Percentiles rank a stretch among this genome's conserved stretches.
Evolutionary conservation across 2,329 filamentous ascomycete species (phyloP).

Genomic region (Monosporascus sp.): DNA sequence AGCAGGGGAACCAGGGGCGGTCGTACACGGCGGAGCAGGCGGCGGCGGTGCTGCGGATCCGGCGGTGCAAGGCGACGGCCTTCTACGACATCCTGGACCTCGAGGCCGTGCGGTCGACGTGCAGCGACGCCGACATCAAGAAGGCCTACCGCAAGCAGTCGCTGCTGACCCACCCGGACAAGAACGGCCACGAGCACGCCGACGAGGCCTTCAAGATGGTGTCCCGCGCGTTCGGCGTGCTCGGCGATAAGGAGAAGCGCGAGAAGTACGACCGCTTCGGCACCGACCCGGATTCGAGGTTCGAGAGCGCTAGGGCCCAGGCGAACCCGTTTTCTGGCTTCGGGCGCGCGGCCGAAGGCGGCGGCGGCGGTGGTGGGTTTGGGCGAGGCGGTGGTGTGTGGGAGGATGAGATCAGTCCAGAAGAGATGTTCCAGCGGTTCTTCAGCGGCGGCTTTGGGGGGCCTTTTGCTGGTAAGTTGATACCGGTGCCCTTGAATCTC

Average conservation of each 20-base stretch:
- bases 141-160: constrained; percentile 96
- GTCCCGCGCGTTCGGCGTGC: constrained; percentile 82
- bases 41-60: constrained; percentile 82
- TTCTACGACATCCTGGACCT: constrained; percentile 94
- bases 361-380: constrained; percentile 27
- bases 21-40: constrained; percentile 87
- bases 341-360: constrained; percentile 33
- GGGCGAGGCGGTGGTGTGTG: constrained; percentile 60
- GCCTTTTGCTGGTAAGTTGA: constrained; percentile 53
- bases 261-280: constrained; percentile 83
- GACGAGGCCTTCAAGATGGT: constrained; percentile 99
- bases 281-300: constrained; percentile 86
- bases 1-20: constrained; percentile 70
- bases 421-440: constrained; percentile 96
- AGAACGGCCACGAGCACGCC: constrained; percentile 92
- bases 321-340: constrained; percentile 57
- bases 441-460: constrained; percentile 73
- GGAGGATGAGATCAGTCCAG: constrained; percentile 89
- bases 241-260: constrained; percentile 92
- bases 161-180: constrained; percentile 94
- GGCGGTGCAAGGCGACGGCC: constrained; percentile 74
- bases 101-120: constrained; percentile 56
- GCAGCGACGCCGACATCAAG: constrained; percentile 82
- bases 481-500: not conserved
- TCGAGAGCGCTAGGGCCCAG: constrained; percentile 57